Percentiles rank a stretch among this genome's conserved stretches.
These are phyloP conservation scores for Apiotrichum montevideense DNA, from an alignment of 1,284 basidiomycete genomes.

Conservation along the genomic window DNA sequence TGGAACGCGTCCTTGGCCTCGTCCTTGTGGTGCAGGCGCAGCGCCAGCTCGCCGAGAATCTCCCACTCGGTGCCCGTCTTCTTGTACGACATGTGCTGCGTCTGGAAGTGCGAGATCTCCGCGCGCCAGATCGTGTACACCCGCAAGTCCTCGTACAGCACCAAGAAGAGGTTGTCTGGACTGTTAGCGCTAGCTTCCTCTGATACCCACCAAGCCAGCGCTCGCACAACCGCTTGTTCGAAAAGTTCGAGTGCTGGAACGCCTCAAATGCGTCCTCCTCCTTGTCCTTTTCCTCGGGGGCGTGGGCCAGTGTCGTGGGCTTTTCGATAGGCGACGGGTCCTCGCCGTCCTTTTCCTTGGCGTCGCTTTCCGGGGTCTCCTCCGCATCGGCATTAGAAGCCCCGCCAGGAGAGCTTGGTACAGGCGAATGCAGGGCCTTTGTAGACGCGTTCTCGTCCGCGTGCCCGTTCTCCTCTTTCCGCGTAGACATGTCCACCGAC, in stretches of 20 bases:
- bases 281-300: slow-evolving; percentile 37
- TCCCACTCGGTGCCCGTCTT: slow-evolving; percentile 99
- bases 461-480: slow-evolving; percentile 16
- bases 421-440: slow-evolving; percentile 16
- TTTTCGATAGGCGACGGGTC: slow-evolving; percentile 38
- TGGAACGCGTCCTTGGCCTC: slow-evolving; percentile 97
- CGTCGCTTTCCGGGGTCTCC: slow-evolving; percentile 22
- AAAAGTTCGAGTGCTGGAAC: slow-evolving; percentile 72
- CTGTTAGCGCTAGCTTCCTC: neutral
- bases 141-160: slow-evolving; percentile 95
- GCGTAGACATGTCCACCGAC: slow-evolving; percentile 25
- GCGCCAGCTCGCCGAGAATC: slow-evolving; percentile 89
- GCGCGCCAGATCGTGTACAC: slow-evolving; percentile 99
- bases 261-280: slow-evolving; percentile 33
- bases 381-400: slow-evolving; percentile 54
- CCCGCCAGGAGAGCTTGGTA: slow-evolving; percentile 4
- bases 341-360: slow-evolving; percentile 6
- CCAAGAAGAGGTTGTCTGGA: slow-evolving; percentile 88
- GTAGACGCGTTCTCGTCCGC: slow-evolving; percentile 72
- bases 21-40: slow-evolving; percentile 89
- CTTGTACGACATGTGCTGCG: slow-evolving; percentile 87
- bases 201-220: slow-evolving; percentile 67
- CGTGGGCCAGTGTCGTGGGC: slow-evolving; percentile 43
- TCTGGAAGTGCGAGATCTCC: slow-evolving; percentile 98
- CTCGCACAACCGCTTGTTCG: slow-evolving; percentile 93